Evolutionary conservation across 768 basidiomycete genomes (phyloP).

Genomic region (Serendipita sp.): DNA sequence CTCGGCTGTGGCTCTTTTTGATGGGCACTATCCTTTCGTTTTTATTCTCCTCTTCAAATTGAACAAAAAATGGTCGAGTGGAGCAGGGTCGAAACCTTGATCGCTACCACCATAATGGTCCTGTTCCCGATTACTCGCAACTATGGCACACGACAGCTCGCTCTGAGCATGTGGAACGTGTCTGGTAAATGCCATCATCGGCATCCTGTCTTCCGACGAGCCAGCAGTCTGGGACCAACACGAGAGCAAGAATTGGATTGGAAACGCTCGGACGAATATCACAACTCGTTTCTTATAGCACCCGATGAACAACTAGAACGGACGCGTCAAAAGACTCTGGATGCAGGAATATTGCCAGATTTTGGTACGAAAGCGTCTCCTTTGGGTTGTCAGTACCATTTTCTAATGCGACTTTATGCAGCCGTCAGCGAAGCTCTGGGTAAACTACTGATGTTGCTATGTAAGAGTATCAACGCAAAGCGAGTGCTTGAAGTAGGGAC

Average conservation of each 20-base stretch:
- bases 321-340: slow-evolving; percentile 25
- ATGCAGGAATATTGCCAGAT: slow-evolving; percentile 32
- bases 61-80: slow-evolving; percentile 13
- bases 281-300: slow-evolving; percentile 36
- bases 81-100: not conserved
- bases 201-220: not conserved
- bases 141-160: not conserved
- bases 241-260: slow-evolving; percentile 20
- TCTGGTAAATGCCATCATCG: not conserved
- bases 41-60: slow-evolving; percentile 65
- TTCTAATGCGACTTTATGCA: not conserved
- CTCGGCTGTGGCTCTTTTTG: too few relatives aligned
- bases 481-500: slow-evolving; percentile 18
- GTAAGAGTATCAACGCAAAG: slow-evolving; percentile 12
- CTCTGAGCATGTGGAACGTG: not conserved
- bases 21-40: slow-evolving; percentile 32
- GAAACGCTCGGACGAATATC: slow-evolving; percentile 37
- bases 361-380: not conserved
- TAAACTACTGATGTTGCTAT: slow-evolving; percentile 15
- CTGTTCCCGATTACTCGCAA: not conserved
- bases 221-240: too few relatives aligned
- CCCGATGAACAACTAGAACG: slow-evolving; percentile 29
- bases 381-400: not conserved
- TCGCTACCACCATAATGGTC: not conserved
- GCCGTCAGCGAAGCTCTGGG: slow-evolving; percentile 5